phyloP scores from a whole-genome alignment of 352 stramenopile genomes.

The Plasmopara halstedii region DNA sequence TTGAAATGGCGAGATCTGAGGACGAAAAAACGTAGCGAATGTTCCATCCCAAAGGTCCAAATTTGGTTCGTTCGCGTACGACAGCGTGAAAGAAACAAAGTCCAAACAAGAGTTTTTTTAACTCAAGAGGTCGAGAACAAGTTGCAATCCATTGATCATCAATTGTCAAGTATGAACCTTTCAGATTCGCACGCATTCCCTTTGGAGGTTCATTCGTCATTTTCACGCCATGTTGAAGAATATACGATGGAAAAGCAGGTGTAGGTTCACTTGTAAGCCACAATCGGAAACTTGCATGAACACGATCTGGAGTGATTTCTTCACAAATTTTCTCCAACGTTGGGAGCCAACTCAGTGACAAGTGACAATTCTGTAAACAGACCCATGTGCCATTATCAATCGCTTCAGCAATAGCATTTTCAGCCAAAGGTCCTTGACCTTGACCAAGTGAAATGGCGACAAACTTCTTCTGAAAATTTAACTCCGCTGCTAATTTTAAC shows the following conservation, averaged over 20 bases:
- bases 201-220: conserved; percentile 95
- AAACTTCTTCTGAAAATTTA: conserved; percentile 90
- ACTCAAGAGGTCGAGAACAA: conserved; percentile 48
- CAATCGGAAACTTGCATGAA: conserved; percentile 89
- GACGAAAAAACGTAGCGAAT: conserved; percentile 86
- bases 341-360: conserved; percentile 92
- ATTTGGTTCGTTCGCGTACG: conserved; percentile 80
- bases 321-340: conserved; percentile 92
- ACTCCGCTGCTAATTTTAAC: conserved; percentile 86
- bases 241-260: conserved; percentile 89
- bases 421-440: conserved; percentile 88
- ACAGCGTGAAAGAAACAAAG: conserved; percentile 92
- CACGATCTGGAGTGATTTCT: conserved; percentile 88
- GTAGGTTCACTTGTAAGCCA: conserved; percentile 94
- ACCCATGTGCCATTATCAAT: conserved; percentile 93
- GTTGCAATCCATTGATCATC: conserved; percentile 66
- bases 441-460: conserved; percentile 92
- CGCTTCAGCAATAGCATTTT: conserved; percentile 89
- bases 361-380: conserved; percentile 94
- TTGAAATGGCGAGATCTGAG: conserved; percentile 79
- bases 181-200: conserved; percentile 91
- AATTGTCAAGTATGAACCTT: conserved; percentile 86
- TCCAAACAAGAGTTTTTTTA: conserved; percentile 82
- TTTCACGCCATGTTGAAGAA: conserved; percentile 91
- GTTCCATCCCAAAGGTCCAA: conserved; percentile 82